Base-by-base conservation (phyloP, 176 grass and related monocot genomes). In the Oryza punctata region DNA sequence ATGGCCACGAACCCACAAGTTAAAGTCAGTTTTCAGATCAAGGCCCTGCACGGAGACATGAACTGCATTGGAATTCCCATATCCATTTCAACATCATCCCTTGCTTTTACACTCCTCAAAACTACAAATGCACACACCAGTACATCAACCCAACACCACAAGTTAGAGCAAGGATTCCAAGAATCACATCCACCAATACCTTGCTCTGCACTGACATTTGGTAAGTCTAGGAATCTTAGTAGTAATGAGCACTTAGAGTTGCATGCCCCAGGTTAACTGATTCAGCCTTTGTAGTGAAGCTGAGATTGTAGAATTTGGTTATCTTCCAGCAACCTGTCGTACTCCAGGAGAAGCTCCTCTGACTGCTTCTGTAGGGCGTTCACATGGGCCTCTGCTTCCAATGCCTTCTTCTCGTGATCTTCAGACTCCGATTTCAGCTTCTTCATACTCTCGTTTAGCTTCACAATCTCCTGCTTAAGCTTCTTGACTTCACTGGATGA, bases 241-340 rank as follows among this genome's bases (percentile, higher is more conserved):
- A 63, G 60, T 77, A 15, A 86, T 11, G 38, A 76, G 11, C 49
- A 37, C 18, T 68, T 54, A 21, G 7, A 78, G 52, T 2, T 65
- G 23, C 57, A 72, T 9, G 2, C 0, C 3, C 0, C 68, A 21
- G 69, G 50, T 74, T 16, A 73, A 49, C 49, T 72, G 9, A 9
- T 82, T 83, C 37, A 94, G 64, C 63, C 72, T 79, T 89, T 93
- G 69, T 82, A 92, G 79, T 75, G 73, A 63, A 98, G 72, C 47
- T 95, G 91, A 60, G 89, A 45, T 60, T 98, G 96, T 21, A 98
- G 87, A 70, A 95, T 87, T 76, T 95, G 96, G 72, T 95, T 98
- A 86, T 98, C 96, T 71, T 98, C 96, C 54, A 98, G 73, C 82
- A 93, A 67, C 24, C 89, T 83, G 82, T 95, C 96, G 3, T 98